phyloP scores from a whole-genome alignment of 2,329 filamentous ascomycete species.

The Cryphonectria naterciae region DNA sequence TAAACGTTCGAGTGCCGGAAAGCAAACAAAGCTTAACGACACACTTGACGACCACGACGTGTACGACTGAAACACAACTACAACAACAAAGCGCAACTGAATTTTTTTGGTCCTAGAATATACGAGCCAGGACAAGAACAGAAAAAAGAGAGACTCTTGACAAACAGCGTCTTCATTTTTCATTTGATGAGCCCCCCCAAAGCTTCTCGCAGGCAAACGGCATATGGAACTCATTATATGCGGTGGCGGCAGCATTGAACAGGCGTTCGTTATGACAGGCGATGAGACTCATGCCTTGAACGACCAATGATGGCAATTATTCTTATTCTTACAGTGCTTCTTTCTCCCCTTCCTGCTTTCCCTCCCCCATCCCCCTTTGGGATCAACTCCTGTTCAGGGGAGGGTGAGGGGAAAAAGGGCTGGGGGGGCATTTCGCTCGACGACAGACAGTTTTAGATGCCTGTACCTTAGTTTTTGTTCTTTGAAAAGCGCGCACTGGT shows the following conservation, averaged over 20 bases:
- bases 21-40: slow-evolving; percentile 34
- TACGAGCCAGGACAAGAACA: background rate
- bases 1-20: slow-evolving; percentile 30
- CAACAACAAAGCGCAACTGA: slow-evolving; percentile 7
- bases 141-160: background rate
- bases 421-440: background rate
- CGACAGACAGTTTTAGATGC: slow-evolving; percentile 1
- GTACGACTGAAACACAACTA: slow-evolving; percentile 37
- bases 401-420: background rate
- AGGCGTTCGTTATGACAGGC: slow-evolving; percentile 28
- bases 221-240: slow-evolving; percentile 25
- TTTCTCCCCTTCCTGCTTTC: background rate
- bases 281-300: slow-evolving; percentile 23
- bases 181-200: background rate
- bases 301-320: slow-evolving; percentile 26
- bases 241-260: slow-evolving; percentile 21
- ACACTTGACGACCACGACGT: slow-evolving; percentile 41
- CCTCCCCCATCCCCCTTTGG: background rate
- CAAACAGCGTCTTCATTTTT: background rate
- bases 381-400: slow-evolving; percentile 1
- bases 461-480: slow-evolving; percentile 12
- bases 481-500: slow-evolving; percentile 11
- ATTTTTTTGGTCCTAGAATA: background rate
- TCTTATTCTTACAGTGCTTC: slow-evolving; percentile 23
- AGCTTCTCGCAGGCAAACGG: slow-evolving; percentile 3